Conservation (phyloP, 1,139 yeast genomes). For the Casaregolazyma lundiana region DNA sequence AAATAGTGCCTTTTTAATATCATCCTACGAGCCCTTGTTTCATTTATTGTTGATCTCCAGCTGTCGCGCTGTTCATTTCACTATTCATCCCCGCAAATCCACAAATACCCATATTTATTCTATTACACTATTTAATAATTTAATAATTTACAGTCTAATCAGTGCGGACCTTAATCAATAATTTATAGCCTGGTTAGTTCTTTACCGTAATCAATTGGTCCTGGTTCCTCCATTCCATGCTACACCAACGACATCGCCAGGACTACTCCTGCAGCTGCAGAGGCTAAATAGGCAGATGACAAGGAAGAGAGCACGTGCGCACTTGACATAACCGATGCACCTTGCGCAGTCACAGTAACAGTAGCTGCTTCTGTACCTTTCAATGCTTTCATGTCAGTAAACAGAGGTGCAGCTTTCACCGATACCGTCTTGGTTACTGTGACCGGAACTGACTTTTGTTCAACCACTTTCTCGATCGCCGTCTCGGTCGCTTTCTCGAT, state of each 20-base stretch:
- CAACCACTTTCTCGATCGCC: not conserved
- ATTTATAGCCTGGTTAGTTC: no score
- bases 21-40: no score
- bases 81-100: no score
- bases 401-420: slow-evolving; percentile 1
- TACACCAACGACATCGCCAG: not conserved
- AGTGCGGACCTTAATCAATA: no score
- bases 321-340: not conserved
- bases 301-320: not conserved
- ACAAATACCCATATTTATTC: no score
- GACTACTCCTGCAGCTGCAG: not conserved
- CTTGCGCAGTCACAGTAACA: not conserved
- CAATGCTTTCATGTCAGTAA: slow-evolving; percentile 1
- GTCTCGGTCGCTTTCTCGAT: not conserved
- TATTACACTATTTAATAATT: no score
- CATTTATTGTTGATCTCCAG: no score
- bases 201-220: no score
- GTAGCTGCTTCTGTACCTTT: not conserved
- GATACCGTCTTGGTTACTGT: not conserved
- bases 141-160: no score
- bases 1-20: no score
- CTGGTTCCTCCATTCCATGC: not conserved
- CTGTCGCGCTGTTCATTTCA: no score
- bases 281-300: not conserved
- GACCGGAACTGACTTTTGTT: not conserved